These are phyloP conservation scores for Perkinsus olseni DNA, from an alignment of 169 alveolate genomes.

Conservation along the genomic window DNA sequence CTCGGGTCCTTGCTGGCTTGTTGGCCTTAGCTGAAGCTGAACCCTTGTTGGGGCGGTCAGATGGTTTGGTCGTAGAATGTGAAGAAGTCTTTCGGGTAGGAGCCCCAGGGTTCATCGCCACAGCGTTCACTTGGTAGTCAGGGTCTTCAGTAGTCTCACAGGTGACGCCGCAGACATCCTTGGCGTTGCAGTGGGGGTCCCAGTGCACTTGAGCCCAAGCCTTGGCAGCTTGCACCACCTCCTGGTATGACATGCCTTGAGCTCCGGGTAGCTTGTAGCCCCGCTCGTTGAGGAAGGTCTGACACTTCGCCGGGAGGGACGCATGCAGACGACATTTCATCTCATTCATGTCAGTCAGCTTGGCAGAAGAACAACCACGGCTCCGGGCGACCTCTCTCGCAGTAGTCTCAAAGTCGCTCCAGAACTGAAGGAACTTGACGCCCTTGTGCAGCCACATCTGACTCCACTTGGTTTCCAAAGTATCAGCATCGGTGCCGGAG, in stretches of 20 bases:
- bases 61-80: not conserved
- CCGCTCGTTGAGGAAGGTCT: not conserved
- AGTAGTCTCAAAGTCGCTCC: not conserved
- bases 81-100: too few species aligned
- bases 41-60: too few species aligned
- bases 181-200: not conserved
- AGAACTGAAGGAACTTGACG: not conserved
- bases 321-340: not conserved
- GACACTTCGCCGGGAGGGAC: not conserved
- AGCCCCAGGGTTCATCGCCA: not conserved
- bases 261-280: not conserved
- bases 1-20: not conserved
- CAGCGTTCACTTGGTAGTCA: not conserved
- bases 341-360: not conserved
- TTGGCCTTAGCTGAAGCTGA: too few species aligned
- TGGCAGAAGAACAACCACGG: not conserved
- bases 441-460: not conserved
- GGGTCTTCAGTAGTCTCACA: too few species aligned
- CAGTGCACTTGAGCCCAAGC: not conserved
- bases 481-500: not conserved
- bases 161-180: not conserved
- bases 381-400: not conserved
- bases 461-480: not conserved
- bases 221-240: not conserved
- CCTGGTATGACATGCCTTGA: not conserved